phyloP scores from a whole-genome alignment of 2,329 filamentous ascomycete genomes.

The Leptographium wingfieldii region DNA sequence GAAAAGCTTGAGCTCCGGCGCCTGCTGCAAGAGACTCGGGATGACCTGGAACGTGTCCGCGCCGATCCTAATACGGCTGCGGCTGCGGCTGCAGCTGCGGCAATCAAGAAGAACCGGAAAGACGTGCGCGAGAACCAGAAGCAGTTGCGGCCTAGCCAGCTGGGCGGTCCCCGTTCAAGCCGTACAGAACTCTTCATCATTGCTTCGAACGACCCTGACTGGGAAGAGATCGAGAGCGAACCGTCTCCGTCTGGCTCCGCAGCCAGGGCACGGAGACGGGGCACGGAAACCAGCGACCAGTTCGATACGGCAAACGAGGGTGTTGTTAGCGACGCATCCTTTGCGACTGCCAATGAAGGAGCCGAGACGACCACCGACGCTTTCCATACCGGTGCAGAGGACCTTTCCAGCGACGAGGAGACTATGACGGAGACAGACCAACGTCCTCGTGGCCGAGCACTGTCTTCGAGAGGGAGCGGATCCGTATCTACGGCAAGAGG shows the following conservation, averaged over 20 bases:
- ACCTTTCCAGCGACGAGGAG: conserved; percentile 60
- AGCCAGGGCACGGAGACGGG: conserved; percentile 17
- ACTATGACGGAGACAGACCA: conserved; percentile 69
- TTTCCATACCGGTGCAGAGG: conserved; percentile 88
- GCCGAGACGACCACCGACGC: conserved; percentile 86
- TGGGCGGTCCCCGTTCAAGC: conserved; percentile 62
- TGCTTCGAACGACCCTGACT: conserved; percentile 61
- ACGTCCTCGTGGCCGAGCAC: conserved; percentile 2
- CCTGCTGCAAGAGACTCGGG: conserved; percentile 86
- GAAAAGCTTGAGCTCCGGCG: conserved; percentile 94
- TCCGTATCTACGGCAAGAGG: neutral
- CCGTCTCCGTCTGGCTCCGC: conserved; percentile 33
- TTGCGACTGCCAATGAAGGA: conserved; percentile 63
- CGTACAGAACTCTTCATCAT: conserved; percentile 60
- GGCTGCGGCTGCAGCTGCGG: conserved; percentile 17
- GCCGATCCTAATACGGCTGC: conserved; percentile 28
- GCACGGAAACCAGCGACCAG: conserved; percentile 45
- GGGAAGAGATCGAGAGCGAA: conserved; percentile 64
- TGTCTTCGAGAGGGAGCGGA: neutral
- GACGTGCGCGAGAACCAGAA: conserved; percentile 63
- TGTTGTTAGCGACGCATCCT: conserved; percentile 41
- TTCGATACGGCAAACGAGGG: conserved; percentile 77
- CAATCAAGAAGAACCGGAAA: conserved; percentile 51
- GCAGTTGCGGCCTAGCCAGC: conserved; percentile 44
- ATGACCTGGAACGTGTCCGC: conserved; percentile 69